A percentile compares a stretch with the other conserved stretches of the same genome.
phyloP scores from a whole-genome alignment of 805 yeast species.

The Wickerhamiella siamensis region DNA sequence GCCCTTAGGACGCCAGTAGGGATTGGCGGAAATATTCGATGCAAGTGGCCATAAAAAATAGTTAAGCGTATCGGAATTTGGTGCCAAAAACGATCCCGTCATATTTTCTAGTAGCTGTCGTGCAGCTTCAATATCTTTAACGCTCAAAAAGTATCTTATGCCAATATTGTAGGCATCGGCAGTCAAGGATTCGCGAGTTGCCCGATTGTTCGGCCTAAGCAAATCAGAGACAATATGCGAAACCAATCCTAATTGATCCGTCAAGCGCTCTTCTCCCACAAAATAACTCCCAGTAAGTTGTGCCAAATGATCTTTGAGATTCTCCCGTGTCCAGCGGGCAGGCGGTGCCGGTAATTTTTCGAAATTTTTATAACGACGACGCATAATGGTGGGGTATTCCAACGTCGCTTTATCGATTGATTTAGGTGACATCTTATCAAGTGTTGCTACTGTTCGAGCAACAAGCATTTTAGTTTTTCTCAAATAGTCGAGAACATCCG shows the following conservation, averaged over 20 bases:
- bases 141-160: slow-evolving; percentile 9
- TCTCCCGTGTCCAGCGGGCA: neutral
- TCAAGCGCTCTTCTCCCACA: neutral
- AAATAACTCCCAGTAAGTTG: slow-evolving; percentile 6
- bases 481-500: slow-evolving; percentile 10
- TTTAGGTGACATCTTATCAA: slow-evolving; percentile 4
- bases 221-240: slow-evolving; percentile 2
- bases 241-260: slow-evolving; percentile 2
- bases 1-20: slow-evolving; percentile 9
- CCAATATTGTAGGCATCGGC: slow-evolving; percentile 7
- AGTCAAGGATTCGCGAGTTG: slow-evolving; percentile 1
- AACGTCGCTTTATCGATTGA: neutral
- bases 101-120: slow-evolving; percentile 4
- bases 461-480: slow-evolving; percentile 9
- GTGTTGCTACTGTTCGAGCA: slow-evolving; percentile 2
- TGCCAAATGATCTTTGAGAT: neutral
- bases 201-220: slow-evolving; percentile 4
- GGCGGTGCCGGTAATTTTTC: slow-evolving; percentile 2
- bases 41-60: slow-evolving; percentile 10
- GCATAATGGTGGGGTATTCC: neutral
- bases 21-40: slow-evolving; percentile 3
- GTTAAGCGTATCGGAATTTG: slow-evolving; percentile 9
- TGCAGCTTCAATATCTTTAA: slow-evolving; percentile 10
- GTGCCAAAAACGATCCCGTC: slow-evolving; percentile 1
- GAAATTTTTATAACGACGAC: neutral